Base-by-base conservation (phyloP, 2,329 filamentous ascomycete species). In the Pseudocercospora crystallina region DNA sequence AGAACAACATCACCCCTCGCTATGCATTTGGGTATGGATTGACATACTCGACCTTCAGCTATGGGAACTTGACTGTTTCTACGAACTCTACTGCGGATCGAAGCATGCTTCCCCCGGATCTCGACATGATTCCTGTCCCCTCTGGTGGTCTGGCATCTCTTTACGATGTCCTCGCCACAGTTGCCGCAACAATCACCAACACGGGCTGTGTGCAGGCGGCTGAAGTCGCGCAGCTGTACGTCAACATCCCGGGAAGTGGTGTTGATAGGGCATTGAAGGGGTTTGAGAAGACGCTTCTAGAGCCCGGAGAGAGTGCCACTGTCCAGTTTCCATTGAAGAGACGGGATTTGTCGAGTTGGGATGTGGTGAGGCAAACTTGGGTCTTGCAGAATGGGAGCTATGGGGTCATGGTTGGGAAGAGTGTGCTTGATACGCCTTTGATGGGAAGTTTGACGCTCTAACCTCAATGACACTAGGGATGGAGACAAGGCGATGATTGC, bases 131-230 rank as follows among this genome's bases (percentile, higher is more conserved):
- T 29, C 43, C 48, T 13, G 20, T 36, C 5, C 43, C 54, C 8
- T 47, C 54, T 10, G 58, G 58, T 10, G 58, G 58, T n/a, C 49
- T 60, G 12, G 53, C 47, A 7, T 55, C 78, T 1, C 76, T 91
- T 0, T 91, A 83, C 75, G 79, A 87, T 33, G 67, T 75, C 0
- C 75, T 84, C 0, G 85, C 80, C 54, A 69, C 69, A n/a, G 71
- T 87, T 8, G 73, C 75, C 2, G 78, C 81, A 4, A 76, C 71
- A 0, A 71, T 92, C 1, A 77, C 71, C 3, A 94, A 94, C 61
- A 79, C 76, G 0, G 88, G 88, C 2, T 58, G 62, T 52, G 69
- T 72, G 2, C 78, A 78, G 20, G 56, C 58, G 5, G 76, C 76
- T 26, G 80, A 80, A 15, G 79, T 84, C 2, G 76, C 76, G 1